Evolutionary conservation across 306 rosid genomes (phyloP), one percentile per base, ranked within the genome.

Genomic region (Nissolia schottii): DNA sequence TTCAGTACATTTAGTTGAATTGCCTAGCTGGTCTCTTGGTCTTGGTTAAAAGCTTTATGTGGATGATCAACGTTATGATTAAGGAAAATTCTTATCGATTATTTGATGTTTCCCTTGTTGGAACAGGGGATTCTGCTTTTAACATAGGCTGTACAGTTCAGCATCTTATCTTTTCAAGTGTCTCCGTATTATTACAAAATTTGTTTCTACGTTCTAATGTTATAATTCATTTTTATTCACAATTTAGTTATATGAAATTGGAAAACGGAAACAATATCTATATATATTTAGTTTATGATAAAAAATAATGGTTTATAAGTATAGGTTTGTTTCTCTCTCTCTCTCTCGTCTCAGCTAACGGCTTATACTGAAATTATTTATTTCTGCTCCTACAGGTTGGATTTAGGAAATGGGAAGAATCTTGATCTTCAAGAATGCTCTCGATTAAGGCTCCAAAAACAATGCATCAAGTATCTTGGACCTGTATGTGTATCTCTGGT

Each of bases 381-480:
- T 16, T 5, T 19, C 25, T 41, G 31, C 22, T 60, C 71, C 54
- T 77, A 46, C 76, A 92, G 98, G 98, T 82, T 92, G 89, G 95
- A 92, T 79, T 40, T 85, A 53, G 98, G 98, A 75, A 88, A 80
- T 11, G 98, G 98, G 3, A 90, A 82, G 74, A 89, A 85, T 64
- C 29, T 88, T 64, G 96, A 90, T 48, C 91, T 92, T 60, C 67
- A 82, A 7, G 49, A 60, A 0, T 92, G 96, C 67, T 50, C 87
- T 12, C 80, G 91, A 76, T 85, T 85, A 20, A 85, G 87, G 84
- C 93, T 92, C 59, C 81, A 84, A 27, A 79, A 81, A 37, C 96
- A 92, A 71, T 85, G 93, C 89, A 92, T 92, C 51, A 90, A 78
- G 79, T 92, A 92, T 87, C 98, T 92, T 57, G 98, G 96, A 67